Conservation (phyloP, 805 yeast genomes). For the Yarrowia sp. region DNA sequence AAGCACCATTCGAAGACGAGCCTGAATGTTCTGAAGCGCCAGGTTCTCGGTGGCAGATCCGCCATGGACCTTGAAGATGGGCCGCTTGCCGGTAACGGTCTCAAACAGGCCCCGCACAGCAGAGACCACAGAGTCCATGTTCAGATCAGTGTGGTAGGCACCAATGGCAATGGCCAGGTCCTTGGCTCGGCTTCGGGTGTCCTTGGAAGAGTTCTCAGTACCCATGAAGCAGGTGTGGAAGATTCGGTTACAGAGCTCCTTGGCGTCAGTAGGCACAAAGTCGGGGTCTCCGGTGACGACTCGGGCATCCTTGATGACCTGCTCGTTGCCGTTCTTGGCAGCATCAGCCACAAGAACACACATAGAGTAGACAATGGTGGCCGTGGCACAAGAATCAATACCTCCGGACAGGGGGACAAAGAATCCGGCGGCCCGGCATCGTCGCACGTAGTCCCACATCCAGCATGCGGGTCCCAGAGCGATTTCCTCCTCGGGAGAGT, state of each 20-base stretch:
- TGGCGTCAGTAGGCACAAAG: conserved; percentile 71
- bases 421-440: conserved; percentile 86
- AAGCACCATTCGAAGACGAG: conserved; percentile 90
- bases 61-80: conserved; percentile 87
- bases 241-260: conserved; percentile 67
- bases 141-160: conserved; percentile 84
- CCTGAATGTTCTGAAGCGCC: conserved; percentile 95
- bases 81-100: conserved; percentile 84
- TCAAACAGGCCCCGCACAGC: conserved; percentile 76
- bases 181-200: conserved; percentile 80
- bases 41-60: conserved; percentile 88
- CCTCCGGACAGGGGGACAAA: conserved; percentile 96
- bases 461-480: conserved; percentile 99
- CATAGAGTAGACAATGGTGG: conserved; percentile 92
- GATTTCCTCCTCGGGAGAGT: conserved; percentile 90
- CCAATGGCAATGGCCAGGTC: conserved; percentile 73
- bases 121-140: conserved; percentile 80
- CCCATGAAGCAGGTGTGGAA: conserved; percentile 97
- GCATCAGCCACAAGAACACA: conserved; percentile 77
- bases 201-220: conserved; percentile 83
- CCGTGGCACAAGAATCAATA: conserved; percentile 96
- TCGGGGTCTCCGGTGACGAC: conserved; percentile 53
- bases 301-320: conserved; percentile 75
- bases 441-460: conserved; percentile 96
- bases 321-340: conserved; percentile 61